Conservation (phyloP, 257 asterid species). For the Solanum arcanum region DNA sequence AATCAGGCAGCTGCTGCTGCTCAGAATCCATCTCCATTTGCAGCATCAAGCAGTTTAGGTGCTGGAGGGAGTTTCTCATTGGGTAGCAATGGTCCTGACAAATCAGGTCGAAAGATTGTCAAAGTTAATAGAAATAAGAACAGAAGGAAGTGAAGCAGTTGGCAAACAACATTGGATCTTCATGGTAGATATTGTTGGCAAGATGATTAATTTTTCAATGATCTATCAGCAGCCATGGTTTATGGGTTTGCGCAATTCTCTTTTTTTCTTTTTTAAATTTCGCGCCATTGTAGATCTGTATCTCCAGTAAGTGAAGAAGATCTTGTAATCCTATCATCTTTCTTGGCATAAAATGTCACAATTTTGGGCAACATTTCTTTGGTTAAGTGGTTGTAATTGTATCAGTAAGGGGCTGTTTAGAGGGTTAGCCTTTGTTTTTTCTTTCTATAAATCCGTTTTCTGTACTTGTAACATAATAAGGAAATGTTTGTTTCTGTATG, state of each 20-base stretch:
- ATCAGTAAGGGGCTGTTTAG: neutral
- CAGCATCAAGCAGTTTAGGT: conserved; percentile 43
- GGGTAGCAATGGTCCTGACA: conserved; percentile 57
- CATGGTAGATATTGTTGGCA: neutral
- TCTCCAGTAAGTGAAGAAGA: neutral
- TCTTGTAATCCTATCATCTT: neutral
- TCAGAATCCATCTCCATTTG: conserved; percentile 36
- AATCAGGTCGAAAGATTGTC: conserved; percentile 41
- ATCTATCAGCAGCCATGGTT: neutral
- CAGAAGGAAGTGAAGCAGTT: conserved; percentile 34
- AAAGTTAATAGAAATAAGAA: conserved; percentile 35
- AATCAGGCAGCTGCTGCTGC: conserved; percentile 19
- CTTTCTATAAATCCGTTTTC: neutral
- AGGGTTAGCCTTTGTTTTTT: neutral
- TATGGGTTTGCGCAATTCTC: neutral
- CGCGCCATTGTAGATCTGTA: neutral
- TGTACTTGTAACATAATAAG: neutral
- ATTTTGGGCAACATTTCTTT: conserved; percentile 11
- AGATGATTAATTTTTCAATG: neutral
- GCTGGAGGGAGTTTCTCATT: conserved; percentile 71
- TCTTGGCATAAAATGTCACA: conserved; percentile 12
- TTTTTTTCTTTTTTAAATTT: neutral
- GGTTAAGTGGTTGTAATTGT: conserved; percentile 1
- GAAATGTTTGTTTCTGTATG: neutral
- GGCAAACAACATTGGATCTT: neutral